Percentiles rank a stretch among this genome's conserved stretches.
These are phyloP conservation scores for Gaertneriomyces semiglobifer DNA, from an alignment of 192 early-diverging fungal genomes.

Conservation along the genomic window DNA sequence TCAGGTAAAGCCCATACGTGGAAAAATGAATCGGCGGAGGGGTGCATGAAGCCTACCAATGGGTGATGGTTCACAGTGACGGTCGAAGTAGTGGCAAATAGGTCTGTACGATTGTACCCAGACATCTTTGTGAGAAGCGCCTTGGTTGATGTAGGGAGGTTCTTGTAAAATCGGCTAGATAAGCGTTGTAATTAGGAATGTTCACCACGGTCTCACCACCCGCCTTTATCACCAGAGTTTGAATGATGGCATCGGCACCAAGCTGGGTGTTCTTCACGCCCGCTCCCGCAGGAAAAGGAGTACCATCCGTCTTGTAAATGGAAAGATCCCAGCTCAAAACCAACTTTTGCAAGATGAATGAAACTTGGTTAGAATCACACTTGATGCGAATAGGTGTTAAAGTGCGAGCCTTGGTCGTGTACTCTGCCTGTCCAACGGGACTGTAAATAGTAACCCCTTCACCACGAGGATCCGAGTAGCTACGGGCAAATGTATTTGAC, in stretches of 20 bases:
- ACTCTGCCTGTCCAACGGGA: background rate
- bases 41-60: constrained; percentile 2
- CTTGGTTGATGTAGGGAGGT: background rate
- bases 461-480: constrained; percentile 2
- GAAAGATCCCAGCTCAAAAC: too few species aligned
- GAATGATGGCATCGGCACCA: background rate
- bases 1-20: background rate
- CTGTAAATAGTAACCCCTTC: constrained; percentile 1
- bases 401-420: constrained; percentile 2
- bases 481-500: constrained; percentile 9
- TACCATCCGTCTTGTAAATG: too few species aligned
- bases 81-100: constrained; percentile 8
- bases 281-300: too few species aligned
- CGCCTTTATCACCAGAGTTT: background rate
- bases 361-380: too few species aligned
- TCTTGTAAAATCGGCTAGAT: constrained; percentile 8
- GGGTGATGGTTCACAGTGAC: background rate
- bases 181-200: constrained; percentile 1
- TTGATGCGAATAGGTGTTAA: constrained; percentile 18
- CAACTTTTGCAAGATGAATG: too few species aligned
- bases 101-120: constrained; percentile 8
- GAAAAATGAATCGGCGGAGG: background rate
- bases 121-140: background rate
- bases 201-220: constrained; percentile 3
- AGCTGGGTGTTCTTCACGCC: background rate